These are phyloP conservation scores for Rubia balearica DNA, from an alignment of 305 asterid species.

Conservation along the genomic window DNA sequence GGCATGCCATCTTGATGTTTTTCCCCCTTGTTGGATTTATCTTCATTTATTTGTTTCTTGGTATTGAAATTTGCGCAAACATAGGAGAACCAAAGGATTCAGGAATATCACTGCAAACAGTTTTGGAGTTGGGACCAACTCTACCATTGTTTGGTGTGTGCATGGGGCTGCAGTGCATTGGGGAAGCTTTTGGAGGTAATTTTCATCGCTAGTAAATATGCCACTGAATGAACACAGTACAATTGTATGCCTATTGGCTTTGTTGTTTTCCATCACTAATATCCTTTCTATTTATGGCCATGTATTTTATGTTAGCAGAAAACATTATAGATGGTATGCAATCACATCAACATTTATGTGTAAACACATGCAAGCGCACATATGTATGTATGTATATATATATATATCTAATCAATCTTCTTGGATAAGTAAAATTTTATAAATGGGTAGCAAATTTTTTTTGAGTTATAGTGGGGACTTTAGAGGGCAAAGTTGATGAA, in stretches of 20 bases:
- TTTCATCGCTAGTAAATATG: background rate
- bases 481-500: background rate
- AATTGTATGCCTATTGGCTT: background rate
- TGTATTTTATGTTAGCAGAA: background rate
- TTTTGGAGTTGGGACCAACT: conserved; percentile 75
- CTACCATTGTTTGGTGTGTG: conserved; percentile 94
- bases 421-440: background rate
- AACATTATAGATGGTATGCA: background rate
- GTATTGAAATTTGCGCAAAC: background rate
- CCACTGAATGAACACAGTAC: background rate
- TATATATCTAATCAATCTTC: no score
- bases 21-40: background rate
- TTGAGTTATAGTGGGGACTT: background rate
- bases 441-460: background rate
- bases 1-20: background rate
- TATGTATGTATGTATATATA: background rate
- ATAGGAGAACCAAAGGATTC: conserved; percentile 91
- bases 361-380: background rate
- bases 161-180: conserved; percentile 99
- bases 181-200: conserved; percentile 99
- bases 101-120: conserved; percentile 89
- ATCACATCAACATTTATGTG: background rate
- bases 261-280: background rate
- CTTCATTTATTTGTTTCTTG: background rate
- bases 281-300: background rate